phyloP scores from a whole-genome alignment of 2,329 filamentous ascomycete genomes.

The Aspergillus fischeri region DNA sequence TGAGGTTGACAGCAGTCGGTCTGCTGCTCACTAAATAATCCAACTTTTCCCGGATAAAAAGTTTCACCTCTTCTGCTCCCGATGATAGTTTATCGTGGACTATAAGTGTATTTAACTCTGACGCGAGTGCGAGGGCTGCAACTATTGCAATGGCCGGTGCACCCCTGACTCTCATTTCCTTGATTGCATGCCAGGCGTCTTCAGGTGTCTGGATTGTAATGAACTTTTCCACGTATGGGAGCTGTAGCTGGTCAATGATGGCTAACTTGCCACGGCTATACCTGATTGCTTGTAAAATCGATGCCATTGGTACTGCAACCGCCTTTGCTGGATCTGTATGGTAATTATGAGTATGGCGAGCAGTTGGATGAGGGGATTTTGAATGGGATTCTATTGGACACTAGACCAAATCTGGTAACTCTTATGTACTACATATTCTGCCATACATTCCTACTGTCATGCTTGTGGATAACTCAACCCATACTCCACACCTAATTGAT shows the following conservation, averaged over 20 bases:
- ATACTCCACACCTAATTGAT: no score
- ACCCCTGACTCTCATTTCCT: conserved; percentile 62
- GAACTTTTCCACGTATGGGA: conserved; percentile 58
- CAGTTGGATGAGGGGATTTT: not conserved
- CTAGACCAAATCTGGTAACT: no score
- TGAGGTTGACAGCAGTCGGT: conserved; percentile 91
- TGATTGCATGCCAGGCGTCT: conserved; percentile 64
- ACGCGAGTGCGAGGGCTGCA: conserved; percentile 81
- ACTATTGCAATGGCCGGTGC: conserved; percentile 97
- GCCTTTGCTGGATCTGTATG: not conserved
- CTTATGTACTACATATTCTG: no score
- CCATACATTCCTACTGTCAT: no score
- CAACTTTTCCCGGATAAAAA: conserved; percentile 70
- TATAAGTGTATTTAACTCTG: conserved; percentile 62
- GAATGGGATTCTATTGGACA: no score
- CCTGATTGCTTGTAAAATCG: conserved; percentile 59
- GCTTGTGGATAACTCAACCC: no score
- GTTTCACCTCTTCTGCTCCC: conserved; percentile 57
- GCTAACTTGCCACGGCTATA: conserved; percentile 54
- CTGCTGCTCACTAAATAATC: conserved; percentile 85
- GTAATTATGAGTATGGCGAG: not conserved
- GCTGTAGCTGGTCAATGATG: conserved; percentile 60
- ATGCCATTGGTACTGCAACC: conserved; percentile 9
- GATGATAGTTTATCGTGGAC: conserved; percentile 39
- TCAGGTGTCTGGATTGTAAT: conserved; percentile 51